Base-by-base conservation (phyloP, 352 stramenopile genomes). In the Globisporangium okanoganense region DNA sequence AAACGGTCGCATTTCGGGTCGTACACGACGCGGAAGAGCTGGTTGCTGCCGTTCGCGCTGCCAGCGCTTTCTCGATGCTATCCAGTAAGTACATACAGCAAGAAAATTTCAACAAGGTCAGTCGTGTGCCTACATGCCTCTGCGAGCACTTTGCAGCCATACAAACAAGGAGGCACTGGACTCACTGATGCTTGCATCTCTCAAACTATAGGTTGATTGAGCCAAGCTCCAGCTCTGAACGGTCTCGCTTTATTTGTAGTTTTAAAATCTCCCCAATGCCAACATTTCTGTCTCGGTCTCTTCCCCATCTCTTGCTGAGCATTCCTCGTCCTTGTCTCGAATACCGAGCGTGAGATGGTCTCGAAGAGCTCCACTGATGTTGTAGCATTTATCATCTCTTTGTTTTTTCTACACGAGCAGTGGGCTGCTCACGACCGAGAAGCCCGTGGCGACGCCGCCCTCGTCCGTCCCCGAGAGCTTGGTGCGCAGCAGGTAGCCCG, bases 391-490 rank as follows among this genome's bases (percentile, higher is more conserved):
- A 45, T n/a, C 40, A 9, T 45, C 40, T 22, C 40, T 22, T 22
- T 22, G n/a, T 45, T 22, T 61, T 5, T 24, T 65, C 62, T 88
- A 92, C 29, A 95, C 69, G 18, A 98, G 71, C 24, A 97, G 62
- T 2, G 92, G 91, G 33, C 85, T 96, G 75, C 93, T 96, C 35
- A 98, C 73, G 29, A 98, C 92, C 1, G 95, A 96, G 71, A 97
- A 98, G 20, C 95, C 95, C 16, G 94, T 96, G 10, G 92, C 94
- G 18, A 98, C 95, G 48, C 97, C 97, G 62, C 97, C 97, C 85
- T 99, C 97, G 73, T 99, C 91, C 3, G 96, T 96, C n/a, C 87
- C 88, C 9, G 82, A 89, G 0, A 94, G 72, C 74, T 99, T 99
- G 10, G 96, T 98, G 54, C 97, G 88, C 20, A 99, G 77, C 49